These are phyloP conservation scores for Collybia nuda DNA, from an alignment of 768 basidiomycete species.

Conservation along the genomic window DNA sequence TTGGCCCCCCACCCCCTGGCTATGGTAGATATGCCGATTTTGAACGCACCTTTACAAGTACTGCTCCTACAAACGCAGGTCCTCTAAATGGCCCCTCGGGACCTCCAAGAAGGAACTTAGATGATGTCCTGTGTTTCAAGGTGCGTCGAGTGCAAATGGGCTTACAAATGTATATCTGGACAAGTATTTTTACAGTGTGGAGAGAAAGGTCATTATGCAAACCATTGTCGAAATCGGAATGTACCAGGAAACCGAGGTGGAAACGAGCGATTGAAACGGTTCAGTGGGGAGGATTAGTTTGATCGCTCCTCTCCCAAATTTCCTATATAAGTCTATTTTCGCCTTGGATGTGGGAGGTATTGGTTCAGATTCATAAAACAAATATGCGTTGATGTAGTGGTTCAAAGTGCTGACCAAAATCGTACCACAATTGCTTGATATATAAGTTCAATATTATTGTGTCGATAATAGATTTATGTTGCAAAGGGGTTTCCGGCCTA, in stretches of 20 bases:
- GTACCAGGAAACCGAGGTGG: slow-evolving; percentile 92
- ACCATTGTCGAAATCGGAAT: slow-evolving; percentile 88
- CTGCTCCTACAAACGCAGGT: slow-evolving; percentile 22
- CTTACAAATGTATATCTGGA: background rate
- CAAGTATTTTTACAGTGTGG: slow-evolving; percentile 59
- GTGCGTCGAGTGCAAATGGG: slow-evolving; percentile 31
- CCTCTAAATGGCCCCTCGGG: slow-evolving; percentile 26
- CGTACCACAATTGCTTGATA: too few relatives aligned
- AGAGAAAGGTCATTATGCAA: slow-evolving; percentile 93
- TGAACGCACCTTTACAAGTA: slow-evolving; percentile 51
- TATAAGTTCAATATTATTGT: too few relatives aligned
- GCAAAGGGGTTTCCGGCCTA: too few relatives aligned
- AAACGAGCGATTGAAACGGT: slow-evolving; percentile 54
- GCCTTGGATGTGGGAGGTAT: too few relatives aligned
- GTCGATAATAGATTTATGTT: too few relatives aligned
- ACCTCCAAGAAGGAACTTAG: slow-evolving; percentile 66
- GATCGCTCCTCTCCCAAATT: too few relatives aligned
- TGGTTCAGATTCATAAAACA: too few relatives aligned
- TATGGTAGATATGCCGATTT: slow-evolving; percentile 84
- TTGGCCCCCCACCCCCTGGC: slow-evolving; percentile 90
- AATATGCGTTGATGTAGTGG: too few relatives aligned
- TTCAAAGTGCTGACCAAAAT: too few relatives aligned
- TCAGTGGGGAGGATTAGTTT: slow-evolving; percentile 24
- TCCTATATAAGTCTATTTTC: too few relatives aligned
- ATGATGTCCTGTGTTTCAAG: slow-evolving; percentile 88